These are phyloP conservation scores for Coccomyxa sp. DNA, from an alignment of 139 green algal species.

Conservation along the genomic window DNA sequence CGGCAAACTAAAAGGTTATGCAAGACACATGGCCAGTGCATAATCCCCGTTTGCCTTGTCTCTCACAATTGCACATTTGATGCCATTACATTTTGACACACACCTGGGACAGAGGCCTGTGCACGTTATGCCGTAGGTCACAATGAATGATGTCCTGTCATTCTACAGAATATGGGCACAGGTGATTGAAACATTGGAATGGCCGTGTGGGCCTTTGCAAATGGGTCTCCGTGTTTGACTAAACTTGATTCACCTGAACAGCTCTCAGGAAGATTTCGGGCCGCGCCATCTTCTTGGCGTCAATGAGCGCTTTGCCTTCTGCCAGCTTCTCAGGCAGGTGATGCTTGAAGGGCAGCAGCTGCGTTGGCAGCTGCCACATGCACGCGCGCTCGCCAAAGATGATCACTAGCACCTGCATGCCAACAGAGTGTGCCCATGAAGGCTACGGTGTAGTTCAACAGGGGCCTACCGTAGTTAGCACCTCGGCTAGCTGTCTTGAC, in stretches of 20 bases:
- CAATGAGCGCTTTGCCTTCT: conserved; percentile 7
- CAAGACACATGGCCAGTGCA: no score
- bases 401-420: conserved; percentile 31
- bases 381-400: conserved; percentile 24
- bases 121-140: neutral
- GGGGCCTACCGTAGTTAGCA: no score
- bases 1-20: no score
- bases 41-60: no score
- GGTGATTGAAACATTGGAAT: neutral
- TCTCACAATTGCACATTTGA: neutral
- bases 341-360: conserved; percentile 37
- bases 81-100: neutral
- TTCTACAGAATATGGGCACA: neutral
- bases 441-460: no score
- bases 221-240: neutral
- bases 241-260: neutral
- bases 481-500: no score
- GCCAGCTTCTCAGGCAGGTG: conserved; percentile 19
- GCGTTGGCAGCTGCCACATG: conserved; percentile 26
- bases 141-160: neutral
- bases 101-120: neutral
- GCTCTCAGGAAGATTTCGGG: neutral
- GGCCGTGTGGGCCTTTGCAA: neutral
- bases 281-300: conserved; percentile 18
- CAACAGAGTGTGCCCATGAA: neutral